Conservation (phyloP, 2,329 filamentous ascomycete species). For the Pseudogymnoascus sp. region DNA sequence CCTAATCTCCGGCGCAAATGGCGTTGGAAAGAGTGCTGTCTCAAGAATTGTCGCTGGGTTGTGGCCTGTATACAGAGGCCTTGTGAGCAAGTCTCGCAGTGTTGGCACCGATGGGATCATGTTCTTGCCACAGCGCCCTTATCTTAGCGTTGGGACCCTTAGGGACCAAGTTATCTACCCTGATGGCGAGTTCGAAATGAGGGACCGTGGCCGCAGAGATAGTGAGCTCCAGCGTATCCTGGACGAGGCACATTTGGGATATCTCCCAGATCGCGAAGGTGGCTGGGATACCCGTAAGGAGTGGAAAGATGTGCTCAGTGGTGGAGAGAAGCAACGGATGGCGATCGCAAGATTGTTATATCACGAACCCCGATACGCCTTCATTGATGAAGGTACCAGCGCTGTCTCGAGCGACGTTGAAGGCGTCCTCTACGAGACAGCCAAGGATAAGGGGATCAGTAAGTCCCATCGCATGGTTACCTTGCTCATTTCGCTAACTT, state of each 20-base stretch:
- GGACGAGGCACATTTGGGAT: conserved; percentile 77
- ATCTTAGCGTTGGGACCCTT: conserved; percentile 83
- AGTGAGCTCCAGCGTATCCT: conserved; percentile 69
- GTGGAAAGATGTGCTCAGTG: conserved; percentile 97
- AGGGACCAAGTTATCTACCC: conserved; percentile 98
- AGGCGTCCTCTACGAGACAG: conserved; percentile 82
- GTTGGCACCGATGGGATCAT: conserved; percentile 88
- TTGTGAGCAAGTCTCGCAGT: conserved; percentile 77
- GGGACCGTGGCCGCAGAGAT: conserved; percentile 67
- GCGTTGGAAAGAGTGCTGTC: conserved; percentile 86
- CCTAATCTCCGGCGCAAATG: conserved; percentile 90
- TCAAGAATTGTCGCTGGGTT: conserved; percentile 80
- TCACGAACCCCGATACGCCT: conserved; percentile 88
- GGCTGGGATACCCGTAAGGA: conserved; percentile 96
- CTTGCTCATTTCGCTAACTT: conserved; percentile 2
- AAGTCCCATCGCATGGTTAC: conserved; percentile 36
- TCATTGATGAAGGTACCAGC: conserved; percentile 92
- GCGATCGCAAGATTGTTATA: conserved; percentile 84
- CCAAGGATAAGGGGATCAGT: conserved; percentile 91
- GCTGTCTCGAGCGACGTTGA: conserved; percentile 94
- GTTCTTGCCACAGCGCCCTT: conserved; percentile 92
- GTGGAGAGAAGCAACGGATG: conserved; percentile 95
- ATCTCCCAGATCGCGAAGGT: conserved; percentile 84
- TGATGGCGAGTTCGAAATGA: conserved; percentile 91
- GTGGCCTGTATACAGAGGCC: conserved; percentile 91